These are phyloP conservation scores for Drechslerella dactyloides DNA, from an alignment of 2,329 filamentous ascomycete genomes.

Conservation along the genomic window DNA sequence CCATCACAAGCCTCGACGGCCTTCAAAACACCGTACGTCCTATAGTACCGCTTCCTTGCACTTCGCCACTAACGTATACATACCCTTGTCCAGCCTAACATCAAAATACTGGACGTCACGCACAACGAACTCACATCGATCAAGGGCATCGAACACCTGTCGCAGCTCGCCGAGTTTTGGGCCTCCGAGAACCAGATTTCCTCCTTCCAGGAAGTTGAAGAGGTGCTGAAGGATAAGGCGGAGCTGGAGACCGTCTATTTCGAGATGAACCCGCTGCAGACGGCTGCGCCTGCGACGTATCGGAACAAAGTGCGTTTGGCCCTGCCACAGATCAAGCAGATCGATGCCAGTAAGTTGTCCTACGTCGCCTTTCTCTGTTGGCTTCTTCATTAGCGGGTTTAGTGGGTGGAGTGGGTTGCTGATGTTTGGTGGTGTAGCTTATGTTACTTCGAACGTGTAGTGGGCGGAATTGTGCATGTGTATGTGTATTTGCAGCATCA, in stretches of 20 bases:
- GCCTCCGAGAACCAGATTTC: constrained; percentile 83
- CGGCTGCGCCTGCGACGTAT: constrained; percentile 79
- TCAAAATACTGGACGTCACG: constrained; percentile 84
- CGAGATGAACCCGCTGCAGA: constrained; percentile 89
- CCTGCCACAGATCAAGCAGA: constrained; percentile 85
- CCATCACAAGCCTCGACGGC: constrained; percentile 77
- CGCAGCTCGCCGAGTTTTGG: constrained; percentile 87
- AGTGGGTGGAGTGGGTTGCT: neutral
- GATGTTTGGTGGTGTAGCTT: neutral
- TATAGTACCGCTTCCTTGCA: too few relatives aligned
- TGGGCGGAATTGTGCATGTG: too few relatives aligned
- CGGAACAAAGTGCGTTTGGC: constrained; percentile 90
- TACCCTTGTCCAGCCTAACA: constrained; percentile 60
- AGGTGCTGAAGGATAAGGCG: constrained; percentile 77
- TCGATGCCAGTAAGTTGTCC: constrained; percentile 86
- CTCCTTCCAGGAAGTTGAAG: constrained; percentile 83
- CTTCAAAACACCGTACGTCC: constrained; percentile 66
- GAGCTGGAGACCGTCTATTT: constrained; percentile 81
- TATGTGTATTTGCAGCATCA: neutral
- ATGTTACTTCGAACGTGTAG: neutral
- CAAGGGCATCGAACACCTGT: constrained; percentile 71
- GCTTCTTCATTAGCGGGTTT: neutral
- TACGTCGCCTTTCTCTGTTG: neutral
- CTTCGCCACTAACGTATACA: too few relatives aligned
- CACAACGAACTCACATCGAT: constrained; percentile 83